Percentiles rank a stretch among this genome's conserved stretches.
Conservation (phyloP, 1,284 basidiomycete species). For the Agaricales sp. region DNA sequence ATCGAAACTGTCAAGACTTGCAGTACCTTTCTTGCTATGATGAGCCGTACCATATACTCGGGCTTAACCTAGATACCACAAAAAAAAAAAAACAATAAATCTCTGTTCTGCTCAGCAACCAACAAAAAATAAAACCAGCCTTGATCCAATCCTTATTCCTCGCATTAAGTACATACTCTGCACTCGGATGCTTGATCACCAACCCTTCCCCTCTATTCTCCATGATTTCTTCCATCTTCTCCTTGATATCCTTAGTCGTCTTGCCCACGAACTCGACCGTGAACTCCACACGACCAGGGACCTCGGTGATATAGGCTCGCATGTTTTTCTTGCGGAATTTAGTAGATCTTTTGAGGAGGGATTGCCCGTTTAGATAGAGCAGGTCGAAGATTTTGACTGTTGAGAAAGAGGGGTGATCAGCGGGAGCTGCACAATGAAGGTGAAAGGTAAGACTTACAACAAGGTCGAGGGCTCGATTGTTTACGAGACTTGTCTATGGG, state of each 20-base stretch:
- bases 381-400: slow-evolving; percentile 93
- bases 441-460: slow-evolving; percentile 50
- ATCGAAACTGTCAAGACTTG: slow-evolving; percentile 8
- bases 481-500: slow-evolving; percentile 56
- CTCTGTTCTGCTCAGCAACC: not conserved
- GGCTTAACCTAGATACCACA: slow-evolving; percentile 62
- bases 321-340: slow-evolving; percentile 65
- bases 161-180: slow-evolving; percentile 76
- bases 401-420: slow-evolving; percentile 3
- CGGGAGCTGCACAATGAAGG: not conserved
- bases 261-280: slow-evolving; percentile 61
- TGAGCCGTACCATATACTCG: slow-evolving; percentile 69
- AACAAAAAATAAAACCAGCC: slow-evolving; percentile 23
- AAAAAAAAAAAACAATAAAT: not conserved
- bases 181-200: slow-evolving; percentile 77
- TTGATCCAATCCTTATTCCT: slow-evolving; percentile 90
- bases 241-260: slow-evolving; percentile 71
- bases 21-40: slow-evolving; percentile 1
- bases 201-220: slow-evolving; percentile 81
- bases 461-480: slow-evolving; percentile 70
- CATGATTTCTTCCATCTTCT: slow-evolving; percentile 74
- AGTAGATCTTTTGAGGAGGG: slow-evolving; percentile 52
- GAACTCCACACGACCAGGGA: slow-evolving; percentile 75
- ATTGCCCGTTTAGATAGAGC: slow-evolving; percentile 73
- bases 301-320: slow-evolving; percentile 46